Percentiles rank a stretch among this genome's conserved stretches.
These are phyloP conservation scores for Brettanomyces nanus DNA, from an alignment of 805 yeast species.

Conservation along the genomic window DNA sequence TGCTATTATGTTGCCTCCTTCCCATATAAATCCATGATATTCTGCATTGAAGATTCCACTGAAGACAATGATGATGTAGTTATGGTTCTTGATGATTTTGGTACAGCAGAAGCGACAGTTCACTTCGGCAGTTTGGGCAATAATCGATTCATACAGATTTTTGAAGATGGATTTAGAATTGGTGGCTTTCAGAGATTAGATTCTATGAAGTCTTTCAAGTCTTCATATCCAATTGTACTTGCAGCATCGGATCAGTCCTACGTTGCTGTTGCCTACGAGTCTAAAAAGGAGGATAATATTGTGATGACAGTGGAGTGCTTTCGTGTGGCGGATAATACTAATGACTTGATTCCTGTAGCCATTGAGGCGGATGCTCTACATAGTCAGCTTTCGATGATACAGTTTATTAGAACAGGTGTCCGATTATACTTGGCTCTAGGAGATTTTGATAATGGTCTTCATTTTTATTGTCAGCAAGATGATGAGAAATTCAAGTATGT, in stretches of 20 bases:
- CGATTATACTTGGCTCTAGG: constrained; percentile 11
- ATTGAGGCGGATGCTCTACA: constrained; percentile 7
- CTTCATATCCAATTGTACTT: constrained; percentile 12
- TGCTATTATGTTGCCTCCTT: constrained; percentile 9
- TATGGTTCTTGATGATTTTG: constrained; percentile 9
- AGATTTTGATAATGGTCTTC: constrained; percentile 10
- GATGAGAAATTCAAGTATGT: neutral
- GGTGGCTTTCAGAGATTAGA: constrained; percentile 10
- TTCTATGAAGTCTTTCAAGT: constrained; percentile 1
- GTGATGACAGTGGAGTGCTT: constrained; percentile 12
- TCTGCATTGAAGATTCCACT: constrained; percentile 5
- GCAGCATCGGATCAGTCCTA: constrained; percentile 8
- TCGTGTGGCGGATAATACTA: neutral
- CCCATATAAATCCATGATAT: constrained; percentile 9
- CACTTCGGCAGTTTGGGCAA: constrained; percentile 7
- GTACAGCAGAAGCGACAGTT: constrained; percentile 9
- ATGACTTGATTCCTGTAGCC: neutral
- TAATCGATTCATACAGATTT: constrained; percentile 14
- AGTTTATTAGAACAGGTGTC: constrained; percentile 3
- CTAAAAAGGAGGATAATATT: neutral
- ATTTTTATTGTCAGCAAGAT: constrained; percentile 8
- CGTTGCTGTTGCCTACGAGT: constrained; percentile 15
- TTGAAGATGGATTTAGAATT: constrained; percentile 16
- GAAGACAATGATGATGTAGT: constrained; percentile 1
- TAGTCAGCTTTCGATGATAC: constrained; percentile 13